A percentile compares a stretch with the other conserved stretches of the same genome.
Evolutionary conservation across 2,329 filamentous ascomycete genomes (phyloP).

Genomic region (Bipolaris bicolor): DNA sequence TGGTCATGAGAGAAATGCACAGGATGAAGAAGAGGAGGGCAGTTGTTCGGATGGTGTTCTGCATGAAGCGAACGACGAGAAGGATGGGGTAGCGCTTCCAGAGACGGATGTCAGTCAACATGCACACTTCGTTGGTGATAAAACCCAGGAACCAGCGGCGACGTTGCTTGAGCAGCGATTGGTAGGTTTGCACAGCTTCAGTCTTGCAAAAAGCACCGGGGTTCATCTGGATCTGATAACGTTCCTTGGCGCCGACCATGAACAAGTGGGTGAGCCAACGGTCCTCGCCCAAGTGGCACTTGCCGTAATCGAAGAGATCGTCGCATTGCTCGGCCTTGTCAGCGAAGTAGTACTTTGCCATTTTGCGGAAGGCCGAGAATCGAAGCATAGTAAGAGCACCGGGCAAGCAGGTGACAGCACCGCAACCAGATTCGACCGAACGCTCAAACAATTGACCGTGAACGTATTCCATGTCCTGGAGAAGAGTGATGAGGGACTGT

Average conservation of each 20-base stretch:
- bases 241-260: conserved; percentile 94
- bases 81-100: conserved; percentile 92
- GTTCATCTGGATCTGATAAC: conserved; percentile 97
- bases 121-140: conserved; percentile 97
- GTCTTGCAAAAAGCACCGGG: conserved; percentile 98
- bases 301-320: conserved; percentile 95
- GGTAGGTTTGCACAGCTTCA: conserved; percentile 89
- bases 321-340: conserved; percentile 96
- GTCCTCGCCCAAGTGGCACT: conserved; percentile 94
- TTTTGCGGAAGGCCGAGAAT: conserved; percentile 92
- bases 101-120: conserved; percentile 91
- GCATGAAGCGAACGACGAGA: conserved; percentile 86
- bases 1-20: conserved; percentile 83
- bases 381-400: conserved; percentile 94
- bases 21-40: conserved; percentile 94
- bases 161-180: conserved; percentile 87
- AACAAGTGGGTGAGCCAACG: conserved; percentile 97
- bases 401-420: conserved; percentile 91
- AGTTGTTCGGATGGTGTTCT: conserved; percentile 95
- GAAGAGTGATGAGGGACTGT: conserved; percentile 84
- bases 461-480: conserved; percentile 98
- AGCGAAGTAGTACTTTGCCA: conserved; percentile 98
- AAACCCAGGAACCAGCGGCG: conserved; percentile 96
- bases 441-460: conserved; percentile 96
- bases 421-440: conserved; percentile 92